Percentiles rank a stretch among this genome's conserved stretches.
Evolutionary conservation across 1,284 basidiomycete genomes (phyloP).

Genomic region (Melampsora americana): DNA sequence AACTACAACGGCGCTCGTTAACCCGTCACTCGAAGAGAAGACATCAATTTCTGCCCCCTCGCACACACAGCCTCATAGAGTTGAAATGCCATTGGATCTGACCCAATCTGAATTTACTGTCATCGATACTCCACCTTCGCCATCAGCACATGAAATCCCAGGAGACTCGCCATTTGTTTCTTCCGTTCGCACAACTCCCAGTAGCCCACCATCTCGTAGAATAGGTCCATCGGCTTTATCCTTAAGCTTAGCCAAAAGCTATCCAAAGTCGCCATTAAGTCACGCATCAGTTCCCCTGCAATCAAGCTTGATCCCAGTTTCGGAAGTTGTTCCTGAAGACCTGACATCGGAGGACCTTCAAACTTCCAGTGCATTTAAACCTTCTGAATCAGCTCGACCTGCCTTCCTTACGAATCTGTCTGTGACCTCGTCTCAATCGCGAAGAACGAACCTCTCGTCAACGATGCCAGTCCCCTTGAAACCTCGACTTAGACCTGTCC

Average conservation of each 20-base stretch:
- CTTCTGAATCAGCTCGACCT: conserved; percentile 39
- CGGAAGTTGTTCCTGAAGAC: background rate
- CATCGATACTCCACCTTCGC: conserved; percentile 12
- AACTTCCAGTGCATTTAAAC: conserved; percentile 32
- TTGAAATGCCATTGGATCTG: conserved; percentile 3
- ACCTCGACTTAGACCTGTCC: conserved; percentile 32
- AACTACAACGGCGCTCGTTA: background rate
- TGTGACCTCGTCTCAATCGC: conserved; percentile 1
- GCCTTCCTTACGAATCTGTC: conserved; percentile 38
- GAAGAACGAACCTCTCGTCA: background rate
- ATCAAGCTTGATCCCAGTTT: background rate
- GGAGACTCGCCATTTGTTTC: conserved; percentile 32
- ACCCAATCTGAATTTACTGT: conserved; percentile 43
- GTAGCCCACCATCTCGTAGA: background rate
- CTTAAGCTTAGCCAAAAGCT: conserved; percentile 34
- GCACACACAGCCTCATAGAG: background rate
- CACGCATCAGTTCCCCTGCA: background rate
- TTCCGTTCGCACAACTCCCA: conserved; percentile 1
- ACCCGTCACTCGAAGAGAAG: conserved; percentile 1
- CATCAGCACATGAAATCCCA: background rate
- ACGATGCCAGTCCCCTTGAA: conserved; percentile 12
- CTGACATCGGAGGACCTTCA: background rate
- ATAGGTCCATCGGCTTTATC: conserved; percentile 17
- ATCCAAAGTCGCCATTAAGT: conserved; percentile 31
- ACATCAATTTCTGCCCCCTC: background rate